These are phyloP conservation scores for Trypanosoma lewisi DNA, from an alignment of 208 protist species.

Conservation along the genomic window DNA sequence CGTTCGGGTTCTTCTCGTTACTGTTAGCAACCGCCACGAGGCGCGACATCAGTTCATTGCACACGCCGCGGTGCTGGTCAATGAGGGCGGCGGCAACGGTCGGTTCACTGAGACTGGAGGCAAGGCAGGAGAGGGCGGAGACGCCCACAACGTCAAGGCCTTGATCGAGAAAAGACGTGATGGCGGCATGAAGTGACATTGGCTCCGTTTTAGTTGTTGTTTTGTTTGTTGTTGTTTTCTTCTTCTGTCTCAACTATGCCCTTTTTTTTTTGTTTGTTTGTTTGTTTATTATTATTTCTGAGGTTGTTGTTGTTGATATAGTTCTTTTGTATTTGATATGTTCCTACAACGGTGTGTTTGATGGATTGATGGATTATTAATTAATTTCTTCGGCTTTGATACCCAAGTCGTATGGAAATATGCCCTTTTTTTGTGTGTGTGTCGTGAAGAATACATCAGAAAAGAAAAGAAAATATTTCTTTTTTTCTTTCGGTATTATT, in stretches of 20 bases:
- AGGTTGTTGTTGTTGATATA: neutral
- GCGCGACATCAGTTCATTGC: conserved; percentile 33
- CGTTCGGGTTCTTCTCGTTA: conserved; percentile 46
- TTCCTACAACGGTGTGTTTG: too few relatives aligned
- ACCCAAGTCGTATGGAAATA: too few relatives aligned
- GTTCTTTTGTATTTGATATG: neutral
- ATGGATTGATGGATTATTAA: too few relatives aligned
- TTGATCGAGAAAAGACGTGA: conserved; percentile 62
- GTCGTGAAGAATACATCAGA: too few relatives aligned
- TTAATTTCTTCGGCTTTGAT: too few relatives aligned
- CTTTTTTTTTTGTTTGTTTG: conserved; percentile 4
- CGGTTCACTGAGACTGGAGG: conserved; percentile 39
- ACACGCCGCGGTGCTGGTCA: conserved; percentile 23
- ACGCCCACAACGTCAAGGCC: conserved; percentile 35
- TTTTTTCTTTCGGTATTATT: too few relatives aligned
- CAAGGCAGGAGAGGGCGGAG: conserved; percentile 58
- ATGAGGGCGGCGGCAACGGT: conserved; percentile 32
- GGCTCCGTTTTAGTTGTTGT: conserved; percentile 6
- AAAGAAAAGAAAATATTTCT: too few relatives aligned
- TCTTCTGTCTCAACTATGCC: neutral
- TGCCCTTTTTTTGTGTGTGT: too few relatives aligned
- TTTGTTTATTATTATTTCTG: conserved; percentile 10
- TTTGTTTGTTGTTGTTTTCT: conserved; percentile 1
- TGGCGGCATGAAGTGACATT: conserved; percentile 44
- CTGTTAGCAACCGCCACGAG: conserved; percentile 68